A percentile compares a stretch with the other conserved stretches of the same genome.
phyloP scores from a whole-genome alignment of 139 green algal genomes.

The Tetradesmus obliquus region DNA sequence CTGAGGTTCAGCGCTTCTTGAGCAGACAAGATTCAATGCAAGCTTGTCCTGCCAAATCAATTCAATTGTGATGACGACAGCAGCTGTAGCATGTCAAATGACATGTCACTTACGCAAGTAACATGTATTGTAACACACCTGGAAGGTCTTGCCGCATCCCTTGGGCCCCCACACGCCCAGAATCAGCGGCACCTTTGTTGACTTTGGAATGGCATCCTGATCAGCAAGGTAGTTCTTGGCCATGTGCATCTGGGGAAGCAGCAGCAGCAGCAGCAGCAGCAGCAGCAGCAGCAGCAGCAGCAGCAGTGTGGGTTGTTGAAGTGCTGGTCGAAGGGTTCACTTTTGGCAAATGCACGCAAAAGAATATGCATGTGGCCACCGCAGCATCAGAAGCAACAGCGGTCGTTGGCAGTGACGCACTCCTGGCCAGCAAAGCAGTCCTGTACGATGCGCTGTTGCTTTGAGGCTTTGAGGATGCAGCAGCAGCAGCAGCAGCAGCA shows the following conservation, averaged over 20 bases:
- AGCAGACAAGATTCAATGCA: no score
- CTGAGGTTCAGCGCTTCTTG: no score
- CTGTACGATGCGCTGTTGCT: no score
- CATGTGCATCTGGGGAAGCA: conserved; percentile 76
- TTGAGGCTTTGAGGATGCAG: conserved; percentile 24
- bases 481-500: background rate
- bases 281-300: no score
- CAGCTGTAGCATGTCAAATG: background rate
- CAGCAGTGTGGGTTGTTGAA: no score
- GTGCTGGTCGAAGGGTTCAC: no score
- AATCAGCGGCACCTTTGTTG: conserved; percentile 73
- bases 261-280: background rate
- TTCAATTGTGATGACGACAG: background rate
- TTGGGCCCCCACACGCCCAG: conserved; percentile 82
- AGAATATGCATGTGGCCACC: no score
- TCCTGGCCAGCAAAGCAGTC: no score
- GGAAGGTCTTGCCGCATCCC: conserved; percentile 85
- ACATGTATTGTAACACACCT: background rate
- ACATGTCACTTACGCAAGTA: background rate
- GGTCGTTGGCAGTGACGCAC: no score
- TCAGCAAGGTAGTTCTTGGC: conserved; percentile 90
- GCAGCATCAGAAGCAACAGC: no score
- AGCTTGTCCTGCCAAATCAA: no score
- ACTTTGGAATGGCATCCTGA: conserved; percentile 57
- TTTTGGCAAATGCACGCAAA: no score